Base-by-base conservation (phyloP, 2,329 filamentous ascomycete species). In the Exophiala oligosperma region DNA sequence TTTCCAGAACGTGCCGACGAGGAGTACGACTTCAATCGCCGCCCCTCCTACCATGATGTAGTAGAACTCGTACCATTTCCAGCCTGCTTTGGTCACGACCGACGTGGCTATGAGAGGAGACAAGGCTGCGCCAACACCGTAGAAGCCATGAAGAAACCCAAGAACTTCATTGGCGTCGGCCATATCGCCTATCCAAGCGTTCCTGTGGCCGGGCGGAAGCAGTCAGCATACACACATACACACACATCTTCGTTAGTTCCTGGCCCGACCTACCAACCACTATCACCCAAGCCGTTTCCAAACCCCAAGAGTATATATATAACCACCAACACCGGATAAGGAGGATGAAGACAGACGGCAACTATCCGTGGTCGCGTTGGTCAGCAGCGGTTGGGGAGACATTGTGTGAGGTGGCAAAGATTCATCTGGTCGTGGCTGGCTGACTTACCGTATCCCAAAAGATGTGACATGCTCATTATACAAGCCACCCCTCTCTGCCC, bases 101-200 rank as follows among this genome's bases (percentile, higher is more conserved):
- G 81, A 81, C 0, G 89, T 91, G 1, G 88, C 88, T 56, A 91
- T 79, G 1, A 91, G 72, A 0, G 89, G 89, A 1, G 80, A 77
- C 86, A 71, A 91, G 87, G 37, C 92, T 72, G 60, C 91, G 79
- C 2, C 89, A 87, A 1, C 90, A 78, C 1, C 91, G 75, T 70
- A 92, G 85, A 70, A 92, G 91, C 7, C 88, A 82, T 61, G 84
- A 81, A 23, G 83, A 79, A 85, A 93, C 88, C 66, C 86, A 87
- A 29, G 89, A 8, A 92, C 76, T 69, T 91, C 85, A 70, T 92
- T 92, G 8, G 87, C 82, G 59, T 84, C 82, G 9, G 83, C 78
- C 83, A 92, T 88, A 66, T 86, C 88, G n/a, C 89, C 90, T 26
- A 84, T 80, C 80, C 81, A 84, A 0, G 81, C 81, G 67, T 84